Base-by-base conservation (phyloP, 2,329 filamentous ascomycete genomes). In the Ophiostoma himal-ulmi region DNA sequence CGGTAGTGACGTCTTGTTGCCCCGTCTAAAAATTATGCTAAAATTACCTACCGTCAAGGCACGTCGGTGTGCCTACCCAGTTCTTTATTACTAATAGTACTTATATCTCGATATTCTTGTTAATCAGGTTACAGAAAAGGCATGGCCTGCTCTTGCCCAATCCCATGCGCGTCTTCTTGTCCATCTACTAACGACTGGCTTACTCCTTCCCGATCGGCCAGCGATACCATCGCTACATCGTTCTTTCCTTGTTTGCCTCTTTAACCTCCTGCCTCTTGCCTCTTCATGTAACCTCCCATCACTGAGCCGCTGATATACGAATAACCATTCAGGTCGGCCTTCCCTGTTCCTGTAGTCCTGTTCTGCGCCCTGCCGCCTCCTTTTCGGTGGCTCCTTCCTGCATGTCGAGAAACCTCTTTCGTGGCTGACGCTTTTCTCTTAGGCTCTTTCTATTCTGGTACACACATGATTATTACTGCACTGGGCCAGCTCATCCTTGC, bases 1-100 rank as follows among this genome's bases (percentile, higher is more conserved):
- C n/a, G 52, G 52, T 22, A 57, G 52, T 57, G 52, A 57, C 52
- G 52, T 57, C 52, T n/a, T 57, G 8, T 57, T 60, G 54, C 54
- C 54, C 57, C 57, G 52, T 62, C n/a, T 62, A 26, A 11, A 17
- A 62, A 62, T 22, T 13, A 10, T 62, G 26, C 57, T 34, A 62
- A 57, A 57, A 62, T 62, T 20, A 34, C 57, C 52, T n/a, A 26
- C 44, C 7, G n/a, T 57, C 52, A 11, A 54, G 52, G 52, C 44
- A 48, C 52, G 22, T 57, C 14, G 52, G 48, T 7, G n/a, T 48
- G 22, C 22, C 52, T 57, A 11, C 44, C 44, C 44, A 20, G 17
- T 20, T 48, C 14, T 39, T 10, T 39, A 39, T 2, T 30, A 30
- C 30, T 30, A 30, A 3, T 39, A 39, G 44, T 48, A 48, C 44